Evolutionary conservation across 345 rosid genomes (phyloP).

Genomic region (Erodium maritimum): DNA sequence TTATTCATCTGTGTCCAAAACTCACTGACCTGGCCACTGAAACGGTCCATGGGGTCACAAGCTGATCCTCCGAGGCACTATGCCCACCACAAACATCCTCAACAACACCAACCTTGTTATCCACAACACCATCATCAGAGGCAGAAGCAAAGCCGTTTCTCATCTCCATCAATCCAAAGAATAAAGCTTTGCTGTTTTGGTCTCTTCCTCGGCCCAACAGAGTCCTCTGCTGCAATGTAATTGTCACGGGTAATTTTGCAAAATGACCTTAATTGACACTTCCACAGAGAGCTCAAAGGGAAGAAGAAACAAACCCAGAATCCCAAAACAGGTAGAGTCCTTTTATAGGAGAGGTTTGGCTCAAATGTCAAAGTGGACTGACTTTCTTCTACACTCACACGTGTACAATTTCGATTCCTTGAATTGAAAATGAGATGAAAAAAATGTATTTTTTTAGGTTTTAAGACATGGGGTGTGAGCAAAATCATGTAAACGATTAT

Average conservation of each 20-base stretch:
- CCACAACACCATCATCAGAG: conserved; percentile 6
- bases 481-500: no score
- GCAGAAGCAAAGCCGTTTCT: neutral
- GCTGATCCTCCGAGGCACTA: conserved; percentile 74
- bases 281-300: neutral
- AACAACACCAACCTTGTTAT: conserved; percentile 43
- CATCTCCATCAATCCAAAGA: neutral
- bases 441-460: no score
- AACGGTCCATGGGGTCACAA: conserved; percentile 80
- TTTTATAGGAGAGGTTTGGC: neutral
- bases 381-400: no score
- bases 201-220: neutral
- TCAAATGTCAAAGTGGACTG: no score
- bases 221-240: conserved; percentile 1
- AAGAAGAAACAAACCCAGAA: neutral
- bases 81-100: conserved; percentile 75
- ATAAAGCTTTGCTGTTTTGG: no score
- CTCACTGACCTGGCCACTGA: conserved; percentile 72
- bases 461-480: no score
- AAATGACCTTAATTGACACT: no score
- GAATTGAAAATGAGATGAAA: no score
- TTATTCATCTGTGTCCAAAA: no score
- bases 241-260: no score
- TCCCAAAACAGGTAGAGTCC: neutral
- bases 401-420: no score